Evolutionary conservation across 2,329 filamentous ascomycete genomes (phyloP), one percentile per base, ranked within the genome.

Genomic region (Teratosphaeriaceae sp.): DNA sequence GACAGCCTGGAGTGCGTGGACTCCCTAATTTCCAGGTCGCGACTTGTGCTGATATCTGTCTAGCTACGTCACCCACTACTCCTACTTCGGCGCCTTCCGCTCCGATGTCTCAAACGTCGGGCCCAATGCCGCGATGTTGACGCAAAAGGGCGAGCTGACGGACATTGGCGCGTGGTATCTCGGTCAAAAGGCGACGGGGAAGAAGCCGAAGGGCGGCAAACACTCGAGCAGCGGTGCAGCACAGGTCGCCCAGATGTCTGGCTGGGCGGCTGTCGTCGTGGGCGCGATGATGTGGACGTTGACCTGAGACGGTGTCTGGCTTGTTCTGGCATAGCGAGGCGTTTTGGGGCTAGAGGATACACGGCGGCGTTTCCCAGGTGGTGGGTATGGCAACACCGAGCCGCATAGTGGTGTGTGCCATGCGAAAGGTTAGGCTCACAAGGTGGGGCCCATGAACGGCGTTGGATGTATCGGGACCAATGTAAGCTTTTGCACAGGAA

Each of bases 121-220:
- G 0, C 72, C 80, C 3, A 86, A 88, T 47, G 79, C 74, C 1
- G 76, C 80, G 1, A 83, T 92, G 70, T 70, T 90, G 36, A 82
- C 79, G 56, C 68, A 76, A 31, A 70, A 77, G 13, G 86, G 86
- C 31, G 57, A 78, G 47, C 66, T 92, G 49, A 89, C 85, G 1
- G 79, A 87, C 52, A 84, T 90, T 50, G 86, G 86, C 0, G 74
- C 76, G 2, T 84, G 82, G 81, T 92, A 90, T 61, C 63, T 92
- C n/a, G 79, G 86, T 48, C 57, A 72, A 40, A 29, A 49, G 21
- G 61, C 60, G 7, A 66, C 62, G 11, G 63, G 63, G 11, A 62
- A 64, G 39, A 47, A 63, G 23, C 65, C 66, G 13, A 54, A 62
- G 44, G 58, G 62, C 30, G 51, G 51, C 34, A 34, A 15, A 7